Evolutionary conservation across 1,284 basidiomycete genomes (phyloP).

Genomic region (Tilletiaria anomala): DNA sequence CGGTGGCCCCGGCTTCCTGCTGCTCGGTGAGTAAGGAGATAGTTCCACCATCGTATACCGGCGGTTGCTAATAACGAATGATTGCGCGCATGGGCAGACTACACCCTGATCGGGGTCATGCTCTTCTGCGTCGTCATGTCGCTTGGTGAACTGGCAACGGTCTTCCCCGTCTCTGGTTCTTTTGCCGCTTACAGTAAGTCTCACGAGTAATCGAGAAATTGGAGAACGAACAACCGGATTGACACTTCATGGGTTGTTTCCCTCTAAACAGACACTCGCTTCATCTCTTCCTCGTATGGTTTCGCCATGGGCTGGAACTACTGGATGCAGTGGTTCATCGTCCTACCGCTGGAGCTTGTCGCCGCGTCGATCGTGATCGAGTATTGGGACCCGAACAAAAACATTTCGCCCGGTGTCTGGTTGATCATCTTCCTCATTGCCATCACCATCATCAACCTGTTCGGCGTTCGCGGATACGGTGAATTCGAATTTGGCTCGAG

Average conservation of each 20-base stretch:
- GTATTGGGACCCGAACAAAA: slow-evolving; percentile 32
- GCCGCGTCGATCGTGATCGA: slow-evolving; percentile 30
- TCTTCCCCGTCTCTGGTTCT: slow-evolving; percentile 26
- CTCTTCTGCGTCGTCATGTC: slow-evolving; percentile 23
- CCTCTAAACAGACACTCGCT: slow-evolving; percentile 24
- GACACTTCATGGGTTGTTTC: slow-evolving; percentile 58
- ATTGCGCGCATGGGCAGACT: slow-evolving; percentile 37
- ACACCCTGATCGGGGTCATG: slow-evolving; percentile 23
- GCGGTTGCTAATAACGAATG: too few species aligned
- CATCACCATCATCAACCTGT: slow-evolving; percentile 20
- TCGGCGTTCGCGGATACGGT: slow-evolving; percentile 39
- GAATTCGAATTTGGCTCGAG: slow-evolving; percentile 49
- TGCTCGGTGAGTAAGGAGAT: too few species aligned
- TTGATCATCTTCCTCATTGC: slow-evolving; percentile 23
- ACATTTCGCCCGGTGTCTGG: slow-evolving; percentile 21
- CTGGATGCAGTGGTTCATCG: slow-evolving; percentile 24
- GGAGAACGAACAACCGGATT: slow-evolving; percentile 23
- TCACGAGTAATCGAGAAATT: slow-evolving; percentile 15
- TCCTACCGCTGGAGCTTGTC: slow-evolving; percentile 30
- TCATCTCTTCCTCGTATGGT: slow-evolving; percentile 5
- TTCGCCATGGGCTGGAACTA: slow-evolving; percentile 2
- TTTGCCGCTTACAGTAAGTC: slow-evolving; percentile 27
- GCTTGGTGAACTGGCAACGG: slow-evolving; percentile 26
- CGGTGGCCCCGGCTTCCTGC: slow-evolving; percentile 26
- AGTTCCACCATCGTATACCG: too few species aligned